These are phyloP conservation scores for Pleurotus cornucopiae DNA, from an alignment of 768 basidiomycete genomes.

Conservation along the genomic window DNA sequence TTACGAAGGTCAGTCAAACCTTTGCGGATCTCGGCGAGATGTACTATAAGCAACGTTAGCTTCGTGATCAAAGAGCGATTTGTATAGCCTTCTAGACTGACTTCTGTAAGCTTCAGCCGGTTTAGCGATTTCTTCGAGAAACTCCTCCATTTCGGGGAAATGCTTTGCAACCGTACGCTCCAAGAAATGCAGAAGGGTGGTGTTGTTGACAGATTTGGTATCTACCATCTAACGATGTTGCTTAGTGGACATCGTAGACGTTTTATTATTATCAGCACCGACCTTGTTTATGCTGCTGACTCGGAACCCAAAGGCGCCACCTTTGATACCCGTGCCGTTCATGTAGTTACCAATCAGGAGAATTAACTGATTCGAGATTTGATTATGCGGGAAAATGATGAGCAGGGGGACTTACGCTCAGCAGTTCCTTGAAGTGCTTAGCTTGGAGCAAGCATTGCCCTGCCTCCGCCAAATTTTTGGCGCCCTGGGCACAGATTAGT, in stretches of 20 bases:
- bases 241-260: background rate
- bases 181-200: slow-evolving; percentile 91
- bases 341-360: slow-evolving; percentile 96
- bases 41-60: slow-evolving; percentile 47
- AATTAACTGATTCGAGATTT: slow-evolving; percentile 52
- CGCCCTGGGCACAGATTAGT: slow-evolving; percentile 45
- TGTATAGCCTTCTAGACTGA: slow-evolving; percentile 24
- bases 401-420: slow-evolving; percentile 52
- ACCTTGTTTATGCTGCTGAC: slow-evolving; percentile 98
- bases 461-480: slow-evolving; percentile 77
- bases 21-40: slow-evolving; percentile 81
- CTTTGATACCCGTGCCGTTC: slow-evolving; percentile 95
- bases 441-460: slow-evolving; percentile 77
- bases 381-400: too few species aligned
- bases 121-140: slow-evolving; percentile 83
- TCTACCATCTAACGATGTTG: slow-evolving; percentile 71
- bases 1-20: slow-evolving; percentile 67
- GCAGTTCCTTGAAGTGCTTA: slow-evolving; percentile 83
- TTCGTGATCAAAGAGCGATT: slow-evolving; percentile 6
- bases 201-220: slow-evolving; percentile 93
- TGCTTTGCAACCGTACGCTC: slow-evolving; percentile 85
- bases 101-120: slow-evolving; percentile 93
- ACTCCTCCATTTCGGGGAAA: slow-evolving; percentile 83
- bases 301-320: slow-evolving; percentile 95
- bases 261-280: background rate